Evolutionary conservation across 306 rosid genomes (phyloP), one percentile per base, ranked within the genome.

Genomic region (Malus asiatica): DNA sequence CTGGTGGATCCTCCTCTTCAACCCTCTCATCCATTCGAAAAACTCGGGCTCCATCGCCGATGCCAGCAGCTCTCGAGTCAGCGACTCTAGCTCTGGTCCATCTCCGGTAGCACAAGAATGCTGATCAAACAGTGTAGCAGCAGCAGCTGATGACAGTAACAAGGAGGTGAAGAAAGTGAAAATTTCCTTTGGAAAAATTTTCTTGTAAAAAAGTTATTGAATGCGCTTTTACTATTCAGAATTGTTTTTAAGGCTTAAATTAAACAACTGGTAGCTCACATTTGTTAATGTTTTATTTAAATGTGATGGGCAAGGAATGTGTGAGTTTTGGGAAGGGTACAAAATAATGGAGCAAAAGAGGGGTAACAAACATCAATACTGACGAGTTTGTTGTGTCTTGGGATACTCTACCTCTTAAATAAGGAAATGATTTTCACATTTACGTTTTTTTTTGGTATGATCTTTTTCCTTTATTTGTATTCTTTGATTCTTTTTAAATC

Each of bases 1-100:
- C 72, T 81, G 42, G 51, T 86, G 90, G 55, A 84, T 84, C 70
- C 72, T 48, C 70, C 90, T 78, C 19, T 84, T 78, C 23, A 81
- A 46, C 62, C 80, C 80, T 55, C 57, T 78, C 85, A 86, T 79
- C 86, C 83, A 86, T 44, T 83, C 78, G 52, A 79, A 57, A 77
- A 83, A 83, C 68, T 84, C 81, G 4, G 76, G 45, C 57, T 81
- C 67, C 35, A 59, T 84, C 1, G 86, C 84, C 59, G 70, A 70
- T 27, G 71, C 80, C 77, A 74, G 6, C 46, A 86, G 46, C 63
- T 66, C 77, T 35, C 44, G 38, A 42, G 67, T 83, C 71, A 86
- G 55, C 15, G 66, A 68, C 74, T 73, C 67, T 5, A 79, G 86
- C 70, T 79, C 84, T 16, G 57, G 74, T n/a, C 60, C 82, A 44